Conservation (phyloP, 805 yeast genomes). For the Cyberlindnera maritima region DNA sequence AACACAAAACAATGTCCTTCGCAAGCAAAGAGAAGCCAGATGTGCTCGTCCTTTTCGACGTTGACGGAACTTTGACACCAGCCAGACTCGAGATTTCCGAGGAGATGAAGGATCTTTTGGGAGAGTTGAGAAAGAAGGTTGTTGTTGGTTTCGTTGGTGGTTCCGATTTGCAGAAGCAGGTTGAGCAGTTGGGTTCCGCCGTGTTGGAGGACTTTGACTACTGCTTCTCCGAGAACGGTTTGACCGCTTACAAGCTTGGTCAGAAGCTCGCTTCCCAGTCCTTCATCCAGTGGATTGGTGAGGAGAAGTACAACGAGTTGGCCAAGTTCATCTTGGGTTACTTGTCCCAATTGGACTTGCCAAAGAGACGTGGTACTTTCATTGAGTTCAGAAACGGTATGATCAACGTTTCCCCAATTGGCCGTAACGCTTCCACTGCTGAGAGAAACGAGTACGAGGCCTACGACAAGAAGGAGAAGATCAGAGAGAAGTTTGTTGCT, state of each 20-base stretch:
- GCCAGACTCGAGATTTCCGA: slow-evolving; percentile 80
- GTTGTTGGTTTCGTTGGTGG: slow-evolving; percentile 99
- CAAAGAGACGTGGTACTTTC: slow-evolving; percentile 98
- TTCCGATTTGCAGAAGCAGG: slow-evolving; percentile 89
- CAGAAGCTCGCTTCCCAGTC: slow-evolving; percentile 87
- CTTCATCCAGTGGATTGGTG: slow-evolving; percentile 94
- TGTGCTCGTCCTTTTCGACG: slow-evolving; percentile 90
- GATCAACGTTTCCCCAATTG: slow-evolving; percentile 97
- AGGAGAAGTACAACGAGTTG: slow-evolving; percentile 87
- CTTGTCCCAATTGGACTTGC: slow-evolving; percentile 82
- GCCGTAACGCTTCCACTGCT: slow-evolving; percentile 93
- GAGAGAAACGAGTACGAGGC: slow-evolving; percentile 93
- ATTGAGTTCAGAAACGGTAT: slow-evolving; percentile 99
- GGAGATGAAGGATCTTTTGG: slow-evolving; percentile 72
- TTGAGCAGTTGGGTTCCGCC: slow-evolving; percentile 88
- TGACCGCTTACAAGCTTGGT: slow-evolving; percentile 95
- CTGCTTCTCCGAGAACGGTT: slow-evolving; percentile 96
- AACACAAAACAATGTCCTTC: slow-evolving; percentile 47
- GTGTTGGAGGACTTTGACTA: slow-evolving; percentile 84
- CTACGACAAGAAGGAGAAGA: slow-evolving; percentile 73
- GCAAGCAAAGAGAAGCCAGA: slow-evolving; percentile 78
- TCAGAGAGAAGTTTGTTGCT: slow-evolving; percentile 81
- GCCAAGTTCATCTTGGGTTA: slow-evolving; percentile 83
- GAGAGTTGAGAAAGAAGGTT: slow-evolving; percentile 81
- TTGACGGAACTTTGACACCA: slow-evolving; percentile 97